These are phyloP conservation scores for Bipolaris oryzae DNA, from an alignment of 2,329 filamentous ascomycete species.

Conservation along the genomic window DNA sequence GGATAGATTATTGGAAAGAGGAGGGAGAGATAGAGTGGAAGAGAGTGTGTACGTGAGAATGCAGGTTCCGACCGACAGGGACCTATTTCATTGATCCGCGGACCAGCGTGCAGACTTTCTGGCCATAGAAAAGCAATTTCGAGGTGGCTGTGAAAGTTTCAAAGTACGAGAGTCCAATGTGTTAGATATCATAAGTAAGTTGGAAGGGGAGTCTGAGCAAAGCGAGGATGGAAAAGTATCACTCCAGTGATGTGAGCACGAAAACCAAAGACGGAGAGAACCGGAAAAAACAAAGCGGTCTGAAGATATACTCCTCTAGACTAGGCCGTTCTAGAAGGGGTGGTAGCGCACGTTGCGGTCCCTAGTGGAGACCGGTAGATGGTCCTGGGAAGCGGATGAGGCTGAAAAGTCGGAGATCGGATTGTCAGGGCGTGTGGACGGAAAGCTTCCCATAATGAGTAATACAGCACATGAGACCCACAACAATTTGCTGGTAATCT, in stretches of 20 bases:
- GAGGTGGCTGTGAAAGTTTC: no score
- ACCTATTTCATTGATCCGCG: not conserved
- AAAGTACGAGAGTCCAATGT: no score
- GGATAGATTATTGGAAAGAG: conserved; percentile 24
- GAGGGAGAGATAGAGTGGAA: conserved; percentile 25
- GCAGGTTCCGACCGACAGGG: not conserved
- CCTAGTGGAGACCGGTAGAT: not conserved
- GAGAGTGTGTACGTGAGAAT: not conserved
- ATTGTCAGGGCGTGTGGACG: not conserved
- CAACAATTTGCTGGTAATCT: not conserved
- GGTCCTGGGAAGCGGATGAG: not conserved
- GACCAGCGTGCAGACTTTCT: no score
- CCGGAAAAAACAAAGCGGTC: not conserved
- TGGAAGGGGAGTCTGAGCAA: not conserved
- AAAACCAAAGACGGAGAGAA: not conserved
- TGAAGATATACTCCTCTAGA: not conserved
- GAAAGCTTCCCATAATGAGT: not conserved
- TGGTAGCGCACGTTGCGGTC: not conserved
- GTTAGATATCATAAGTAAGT: not conserved
- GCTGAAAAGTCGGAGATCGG: not conserved
- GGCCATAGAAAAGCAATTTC: no score
- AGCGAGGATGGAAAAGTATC: not conserved
- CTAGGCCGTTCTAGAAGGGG: not conserved
- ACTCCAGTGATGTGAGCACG: not conserved
- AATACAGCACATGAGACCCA: not conserved